These are phyloP conservation scores for Hypoxylon subgilvum DNA, from an alignment of 495 filamentous ascomycete genomes.

Conservation along the genomic window DNA sequence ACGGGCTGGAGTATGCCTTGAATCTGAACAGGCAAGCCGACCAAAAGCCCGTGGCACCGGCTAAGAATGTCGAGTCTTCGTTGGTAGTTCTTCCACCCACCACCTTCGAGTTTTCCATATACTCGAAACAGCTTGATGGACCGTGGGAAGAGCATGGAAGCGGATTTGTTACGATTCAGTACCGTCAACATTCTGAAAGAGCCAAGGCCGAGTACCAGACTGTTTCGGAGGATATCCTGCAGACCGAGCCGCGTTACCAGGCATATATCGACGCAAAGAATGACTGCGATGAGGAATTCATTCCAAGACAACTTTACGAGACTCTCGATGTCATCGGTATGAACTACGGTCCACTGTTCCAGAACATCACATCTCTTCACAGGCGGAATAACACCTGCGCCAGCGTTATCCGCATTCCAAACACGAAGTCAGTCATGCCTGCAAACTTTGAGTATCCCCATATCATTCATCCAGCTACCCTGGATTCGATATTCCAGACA, in stretches of 20 bases:
- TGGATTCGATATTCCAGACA: constrained; percentile 43
- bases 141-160: constrained; percentile 39
- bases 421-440: constrained; percentile 51
- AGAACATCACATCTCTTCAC: constrained; percentile 33
- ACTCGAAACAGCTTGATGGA: constrained; percentile 34
- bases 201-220: background rate
- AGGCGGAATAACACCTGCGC: constrained; percentile 16
- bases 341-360: constrained; percentile 57
- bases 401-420: constrained; percentile 40
- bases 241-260: background rate
- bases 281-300: constrained; percentile 17
- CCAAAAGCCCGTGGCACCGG: background rate
- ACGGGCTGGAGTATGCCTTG: constrained; percentile 34
- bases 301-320: constrained; percentile 40
- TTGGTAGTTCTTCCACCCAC: constrained; percentile 1
- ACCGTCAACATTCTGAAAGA: background rate
- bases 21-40: constrained; percentile 20
- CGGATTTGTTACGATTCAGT: constrained; percentile 36
- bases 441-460: constrained; percentile 47
- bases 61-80: background rate
- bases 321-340: constrained; percentile 45
- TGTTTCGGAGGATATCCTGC: background rate
- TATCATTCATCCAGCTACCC: constrained; percentile 51
- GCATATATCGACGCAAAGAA: constrained; percentile 14
- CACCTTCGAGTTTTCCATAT: constrained; percentile 36